Base-by-base conservation (phyloP, 129 eudicot genomes). In the Solidago caesia region DNA sequence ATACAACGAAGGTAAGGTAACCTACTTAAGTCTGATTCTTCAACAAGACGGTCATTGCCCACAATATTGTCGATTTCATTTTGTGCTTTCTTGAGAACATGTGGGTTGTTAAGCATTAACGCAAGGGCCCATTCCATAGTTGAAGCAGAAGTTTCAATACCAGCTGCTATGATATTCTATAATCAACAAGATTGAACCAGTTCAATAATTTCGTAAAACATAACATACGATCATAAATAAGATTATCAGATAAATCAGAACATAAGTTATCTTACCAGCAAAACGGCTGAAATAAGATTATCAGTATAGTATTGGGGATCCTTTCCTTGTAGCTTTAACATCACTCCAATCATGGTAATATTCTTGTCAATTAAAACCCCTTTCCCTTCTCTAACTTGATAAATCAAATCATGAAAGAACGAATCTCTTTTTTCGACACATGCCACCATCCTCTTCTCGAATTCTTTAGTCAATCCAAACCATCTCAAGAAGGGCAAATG, bases 51-150 rank as follows among this genome's bases (percentile, higher is more conserved):
- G 41, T 71, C 7, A 16, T 73, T n/a, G 43, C 86, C 79, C 41
- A 49, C 61, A 45, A 14, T 52, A 66, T 8, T 52, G 66, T 81
- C 77, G 21, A 85, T 81, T 52, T 85, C 89, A 5, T 42, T 27
- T 33, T 66, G 80, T 0, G 84, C 85, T 69, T 81, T 85, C 46
- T 78, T 59, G 45, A 81, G 63, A 16, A 74, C 73, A 5, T 73
- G 47, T 6, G 83, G 82, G 48, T 85, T 71, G 85, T 85, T 85
- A 10, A 85, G 73, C 45, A 85, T 47, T 59, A 75, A 76, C 0
- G 83, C 55, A 48, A 85, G 45, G 11, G 84, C 89, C 89, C 85
- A 85, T 61, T 81, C 89, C 79, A 81, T 63, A 7, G 83, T 81
- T 27, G 65, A 73, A 11, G 60, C 72, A 45, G 84, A 63, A 15